Evolutionary conservation across 2,329 filamentous ascomycete species (phyloP).

Genomic region (Arthrobotrys conoides): DNA sequence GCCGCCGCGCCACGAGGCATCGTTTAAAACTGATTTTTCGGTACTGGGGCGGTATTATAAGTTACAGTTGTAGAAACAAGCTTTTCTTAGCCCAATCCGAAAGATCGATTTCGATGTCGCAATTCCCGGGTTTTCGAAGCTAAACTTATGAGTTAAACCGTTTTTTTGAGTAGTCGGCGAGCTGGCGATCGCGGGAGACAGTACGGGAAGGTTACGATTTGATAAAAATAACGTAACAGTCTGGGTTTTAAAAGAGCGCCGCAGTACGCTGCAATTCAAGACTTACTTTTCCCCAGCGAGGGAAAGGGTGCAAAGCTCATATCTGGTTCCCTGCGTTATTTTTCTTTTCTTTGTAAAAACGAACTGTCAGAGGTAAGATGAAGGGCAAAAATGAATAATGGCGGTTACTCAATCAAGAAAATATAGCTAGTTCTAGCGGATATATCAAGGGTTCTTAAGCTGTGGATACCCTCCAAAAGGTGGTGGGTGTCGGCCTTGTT

Average conservation of each 20-base stretch:
- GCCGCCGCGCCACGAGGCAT: slow-evolving; percentile 58
- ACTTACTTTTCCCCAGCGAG: slow-evolving; percentile 24
- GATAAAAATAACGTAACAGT: slow-evolving; percentile 59
- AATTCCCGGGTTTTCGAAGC: slow-evolving; percentile 23
- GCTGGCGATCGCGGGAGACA: slow-evolving; percentile 51
- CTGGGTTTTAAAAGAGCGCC: slow-evolving; percentile 42
- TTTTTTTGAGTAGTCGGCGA: slow-evolving; percentile 45
- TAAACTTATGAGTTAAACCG: slow-evolving; percentile 7
- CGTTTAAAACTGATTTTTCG: not conserved
- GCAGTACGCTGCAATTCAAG: slow-evolving; percentile 15
- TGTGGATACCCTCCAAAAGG: slow-evolving; percentile 48
- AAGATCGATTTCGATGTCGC: slow-evolving; percentile 10
- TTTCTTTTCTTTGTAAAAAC: slow-evolving; percentile 46
- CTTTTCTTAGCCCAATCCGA: slow-evolving; percentile 5
- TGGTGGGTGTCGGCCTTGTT: slow-evolving; percentile 31
- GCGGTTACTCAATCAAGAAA: slow-evolving; percentile 43
- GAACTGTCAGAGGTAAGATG: slow-evolving; percentile 31
- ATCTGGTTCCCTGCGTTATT: slow-evolving; percentile 35
- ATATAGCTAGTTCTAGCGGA: slow-evolving; percentile 40
- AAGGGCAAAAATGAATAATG: slow-evolving; percentile 24
- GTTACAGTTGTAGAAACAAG: slow-evolving; percentile 5
- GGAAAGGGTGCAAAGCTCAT: slow-evolving; percentile 15
- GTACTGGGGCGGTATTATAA: not conserved
- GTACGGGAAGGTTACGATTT: slow-evolving; percentile 40
- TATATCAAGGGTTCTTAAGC: slow-evolving; percentile 59